phyloP scores from a whole-genome alignment of 2,329 filamentous ascomycete species.

The Penicillium sp. region DNA sequence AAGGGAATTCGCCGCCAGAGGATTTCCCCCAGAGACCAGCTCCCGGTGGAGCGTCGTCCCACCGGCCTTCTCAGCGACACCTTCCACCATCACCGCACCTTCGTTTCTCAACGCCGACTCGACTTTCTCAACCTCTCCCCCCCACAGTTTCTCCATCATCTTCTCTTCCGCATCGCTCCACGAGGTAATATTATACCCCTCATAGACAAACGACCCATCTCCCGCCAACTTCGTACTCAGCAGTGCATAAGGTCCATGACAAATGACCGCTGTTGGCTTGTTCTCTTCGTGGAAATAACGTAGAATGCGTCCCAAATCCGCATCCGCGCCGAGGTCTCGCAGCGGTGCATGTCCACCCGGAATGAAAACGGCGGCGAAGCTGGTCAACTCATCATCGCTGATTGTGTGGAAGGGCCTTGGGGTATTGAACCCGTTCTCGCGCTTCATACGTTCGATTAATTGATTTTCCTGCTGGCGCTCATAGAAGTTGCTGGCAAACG shows the following conservation, averaged over 20 bases:
- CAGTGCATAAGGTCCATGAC: constrained; percentile 49
- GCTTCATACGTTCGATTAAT: constrained; percentile 47
- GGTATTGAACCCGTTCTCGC: constrained; percentile 44
- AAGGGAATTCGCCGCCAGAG: constrained; percentile 32
- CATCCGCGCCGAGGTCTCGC: constrained; percentile 42
- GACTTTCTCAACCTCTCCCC: constrained; percentile 47
- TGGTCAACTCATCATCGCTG: constrained; percentile 40
- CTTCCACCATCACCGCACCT: constrained; percentile 48
- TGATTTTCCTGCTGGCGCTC: constrained; percentile 43
- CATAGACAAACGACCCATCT: constrained; percentile 43
- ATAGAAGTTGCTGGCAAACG: constrained; percentile 50
- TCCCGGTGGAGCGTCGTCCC: constrained; percentile 47
- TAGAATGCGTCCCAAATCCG: constrained; percentile 46
- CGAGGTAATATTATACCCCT: constrained; percentile 48
- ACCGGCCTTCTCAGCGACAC: constrained; percentile 41
- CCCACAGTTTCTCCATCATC: constrained; percentile 46
- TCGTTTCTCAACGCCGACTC: constrained; percentile 40
- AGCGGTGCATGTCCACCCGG: constrained; percentile 50
- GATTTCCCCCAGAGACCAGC: constrained; percentile 37
- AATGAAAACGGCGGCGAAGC: constrained; percentile 46
- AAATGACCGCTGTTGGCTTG: constrained; percentile 49
- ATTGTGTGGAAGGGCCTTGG: constrained; percentile 43
- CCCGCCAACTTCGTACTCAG: constrained; percentile 42
- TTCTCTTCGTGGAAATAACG: constrained; percentile 41
- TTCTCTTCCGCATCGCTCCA: constrained; percentile 50